A percentile compares a stretch with the other conserved stretches of the same genome.
phyloP scores from a whole-genome alignment of 805 yeast species.

The Metschnikowia lochheadii region DNA sequence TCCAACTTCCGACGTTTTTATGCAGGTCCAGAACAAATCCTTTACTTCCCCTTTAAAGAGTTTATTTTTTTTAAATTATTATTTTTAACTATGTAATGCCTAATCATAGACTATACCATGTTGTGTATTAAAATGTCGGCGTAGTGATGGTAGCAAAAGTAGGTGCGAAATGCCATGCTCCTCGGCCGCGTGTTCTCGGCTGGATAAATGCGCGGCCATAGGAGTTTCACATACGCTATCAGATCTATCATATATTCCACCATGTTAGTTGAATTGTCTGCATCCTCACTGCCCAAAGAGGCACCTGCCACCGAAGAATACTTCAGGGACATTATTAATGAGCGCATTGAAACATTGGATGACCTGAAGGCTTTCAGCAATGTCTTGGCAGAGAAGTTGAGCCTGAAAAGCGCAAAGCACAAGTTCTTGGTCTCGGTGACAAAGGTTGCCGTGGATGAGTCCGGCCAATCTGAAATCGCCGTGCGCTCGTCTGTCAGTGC shows the following conservation, averaged over 20 bases:
- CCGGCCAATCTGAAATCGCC: conserved; percentile 18
- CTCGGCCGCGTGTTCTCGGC: background rate
- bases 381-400: conserved; percentile 31
- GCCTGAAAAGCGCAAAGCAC: conserved; percentile 47
- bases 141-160: background rate
- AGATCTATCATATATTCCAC: background rate
- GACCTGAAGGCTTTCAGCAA: conserved; percentile 25
- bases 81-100: no score
- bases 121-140: background rate
- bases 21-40: no score
- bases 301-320: conserved; percentile 10
- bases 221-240: background rate
- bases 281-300: conserved; percentile 8
- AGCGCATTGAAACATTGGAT: background rate
- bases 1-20: no score
- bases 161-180: background rate
- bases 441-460: conserved; percentile 20
- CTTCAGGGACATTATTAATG: conserved; percentile 6
- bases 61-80: no score
- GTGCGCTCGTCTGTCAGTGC: conserved; percentile 45
- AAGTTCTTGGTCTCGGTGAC: conserved; percentile 52
- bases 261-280: conserved; percentile 13
- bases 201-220: background rate
- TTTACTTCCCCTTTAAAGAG: no score
- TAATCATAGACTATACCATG: background rate